These are phyloP conservation scores for Malus hybrid DNA, from an alignment of 331 rosid species.

Conservation along the genomic window DNA sequence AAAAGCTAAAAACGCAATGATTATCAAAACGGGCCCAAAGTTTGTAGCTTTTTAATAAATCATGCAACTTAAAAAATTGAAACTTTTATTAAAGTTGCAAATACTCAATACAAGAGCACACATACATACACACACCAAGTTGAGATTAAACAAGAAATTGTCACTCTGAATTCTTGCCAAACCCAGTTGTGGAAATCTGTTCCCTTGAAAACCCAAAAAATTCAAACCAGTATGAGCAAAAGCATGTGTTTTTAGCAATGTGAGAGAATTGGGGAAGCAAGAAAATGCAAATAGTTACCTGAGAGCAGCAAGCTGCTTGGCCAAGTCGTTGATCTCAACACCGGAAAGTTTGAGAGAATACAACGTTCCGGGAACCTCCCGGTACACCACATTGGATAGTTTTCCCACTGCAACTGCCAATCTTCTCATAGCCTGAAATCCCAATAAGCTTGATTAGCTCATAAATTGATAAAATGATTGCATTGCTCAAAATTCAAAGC, in stretches of 20 bases:
- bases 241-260: neutral
- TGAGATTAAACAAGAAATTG: neutral
- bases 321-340: constrained; percentile 41
- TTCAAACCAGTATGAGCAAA: neutral
- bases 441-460: neutral
- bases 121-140: neutral
- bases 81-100: neutral
- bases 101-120: too few species aligned
- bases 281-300: constrained; percentile 15
- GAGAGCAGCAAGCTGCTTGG: constrained; percentile 35
- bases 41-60: neutral
- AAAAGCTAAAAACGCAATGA: too few species aligned
- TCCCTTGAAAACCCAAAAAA: constrained; percentile 23
- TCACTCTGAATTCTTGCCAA: constrained; percentile 1
- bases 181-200: constrained; percentile 15
- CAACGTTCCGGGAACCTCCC: constrained; percentile 49
- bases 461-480: neutral
- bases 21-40: too few species aligned
- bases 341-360: constrained; percentile 48
- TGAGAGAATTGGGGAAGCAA: neutral
- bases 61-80: neutral
- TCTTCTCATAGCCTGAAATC: constrained; percentile 42
- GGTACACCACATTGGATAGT: constrained; percentile 36
- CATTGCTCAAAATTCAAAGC: neutral
- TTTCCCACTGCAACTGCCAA: constrained; percentile 33